These are phyloP conservation scores for Neurospora crassa DNA, from an alignment of 2,329 filamentous ascomycete species.

Conservation along the genomic window DNA sequence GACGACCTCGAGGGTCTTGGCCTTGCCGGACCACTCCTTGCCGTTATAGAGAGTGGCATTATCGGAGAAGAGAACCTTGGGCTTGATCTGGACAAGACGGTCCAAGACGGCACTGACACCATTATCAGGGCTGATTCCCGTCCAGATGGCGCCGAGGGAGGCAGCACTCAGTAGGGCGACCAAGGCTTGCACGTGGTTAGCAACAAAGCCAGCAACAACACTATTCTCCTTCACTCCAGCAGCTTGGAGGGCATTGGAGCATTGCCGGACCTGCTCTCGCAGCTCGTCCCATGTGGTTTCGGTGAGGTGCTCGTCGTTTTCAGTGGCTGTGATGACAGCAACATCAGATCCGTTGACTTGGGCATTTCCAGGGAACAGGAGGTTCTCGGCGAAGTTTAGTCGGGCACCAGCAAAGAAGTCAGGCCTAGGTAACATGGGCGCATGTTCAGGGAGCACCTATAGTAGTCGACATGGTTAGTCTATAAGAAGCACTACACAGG, in stretches of 20 bases:
- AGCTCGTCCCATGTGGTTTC: constrained; percentile 66
- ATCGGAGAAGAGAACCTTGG: constrained; percentile 74
- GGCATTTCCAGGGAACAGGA: constrained; percentile 64
- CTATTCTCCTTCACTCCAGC: constrained; percentile 49
- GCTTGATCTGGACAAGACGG: constrained; percentile 74
- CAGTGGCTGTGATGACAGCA: constrained; percentile 75
- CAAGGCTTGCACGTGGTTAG: constrained; percentile 80
- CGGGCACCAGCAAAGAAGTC: constrained; percentile 71
- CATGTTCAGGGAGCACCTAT: constrained; percentile 57
- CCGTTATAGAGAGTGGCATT: constrained; percentile 88
- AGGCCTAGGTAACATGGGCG: constrained; percentile 76
- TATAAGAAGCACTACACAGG: neutral
- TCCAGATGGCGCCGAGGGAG: constrained; percentile 83
- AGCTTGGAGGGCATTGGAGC: constrained; percentile 59
- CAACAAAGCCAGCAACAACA: constrained; percentile 66
- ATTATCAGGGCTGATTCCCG: constrained; percentile 83
- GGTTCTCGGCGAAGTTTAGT: constrained; percentile 91
- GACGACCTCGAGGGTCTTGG: constrained; percentile 72
- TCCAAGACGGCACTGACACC: constrained; percentile 88
- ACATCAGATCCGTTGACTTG: constrained; percentile 46
- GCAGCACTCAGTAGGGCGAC: constrained; percentile 81
- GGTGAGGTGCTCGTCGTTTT: constrained; percentile 50
- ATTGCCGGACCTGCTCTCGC: constrained; percentile 65
- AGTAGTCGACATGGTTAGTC: neutral
- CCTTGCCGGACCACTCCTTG: constrained; percentile 70